Base-by-base conservation (phyloP, 306 rosid genomes). In the Cucurbita pepo region DNA sequence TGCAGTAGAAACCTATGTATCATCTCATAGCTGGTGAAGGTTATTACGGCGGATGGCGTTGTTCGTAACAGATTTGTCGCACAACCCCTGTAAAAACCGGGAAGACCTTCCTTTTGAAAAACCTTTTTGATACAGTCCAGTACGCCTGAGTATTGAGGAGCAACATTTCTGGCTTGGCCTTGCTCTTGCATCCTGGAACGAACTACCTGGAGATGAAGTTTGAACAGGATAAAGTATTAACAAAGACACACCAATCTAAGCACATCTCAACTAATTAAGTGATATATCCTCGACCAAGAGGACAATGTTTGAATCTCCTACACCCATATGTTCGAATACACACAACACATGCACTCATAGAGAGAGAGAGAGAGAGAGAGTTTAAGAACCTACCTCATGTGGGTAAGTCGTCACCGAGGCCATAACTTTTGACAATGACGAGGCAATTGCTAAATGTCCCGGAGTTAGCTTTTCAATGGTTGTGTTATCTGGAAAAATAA, bases 121-220 rank as follows among this genome's bases (percentile, higher is more conserved):
- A 94, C 95, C 83, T 94, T 90, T 81, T 81, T 87, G 5, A 86
- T 72, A 71, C 99, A 94, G 73, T 94, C 99, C 18, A 91, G 65
- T 18, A 94, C 86, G 61, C 97, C 99, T 5, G 83, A 72, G 50
- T 90, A 94, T 22, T 43, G 87, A 15, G 78, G 70, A 37, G 54
- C 80, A 0, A 5, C 34, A 25, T 47, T 83, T 85, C 85, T 88
- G 12, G 90, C 92, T 11, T 86, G 97, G 66, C 99, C 99, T 84
- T 91, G 99, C 81, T 94, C 96, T 83, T 94, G 99, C 69, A 94
- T 88, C 81, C 99, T 81, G 5, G 99, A 88, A 10, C 99, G 92
- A 73, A 94, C 77, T 7, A 94, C 92, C 97, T 92, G 78, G 34
- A 64, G 51, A 75, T 16, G 50, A 14, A 22, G 70, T 44, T 67